phyloP scores from a whole-genome alignment of 1,139 yeast genomes.

The Zygoascus meyerae region DNA sequence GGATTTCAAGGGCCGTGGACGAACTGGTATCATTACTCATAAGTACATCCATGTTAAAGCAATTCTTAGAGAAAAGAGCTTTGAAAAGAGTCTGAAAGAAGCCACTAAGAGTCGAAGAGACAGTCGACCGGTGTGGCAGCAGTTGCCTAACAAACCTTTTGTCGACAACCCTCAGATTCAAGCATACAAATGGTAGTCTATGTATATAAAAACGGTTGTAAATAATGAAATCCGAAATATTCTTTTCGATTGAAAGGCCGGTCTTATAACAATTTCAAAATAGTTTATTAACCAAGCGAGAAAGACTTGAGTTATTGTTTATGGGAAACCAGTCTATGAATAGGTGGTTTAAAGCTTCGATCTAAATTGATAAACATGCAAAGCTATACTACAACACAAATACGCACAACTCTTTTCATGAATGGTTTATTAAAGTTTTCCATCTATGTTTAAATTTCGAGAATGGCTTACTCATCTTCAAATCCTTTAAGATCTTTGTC shows the following conservation, averaged over 20 bases:
- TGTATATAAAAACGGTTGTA: neutral
- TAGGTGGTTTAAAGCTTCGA: no score
- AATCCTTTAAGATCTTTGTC: conserved; percentile 31
- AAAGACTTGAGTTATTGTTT: no score
- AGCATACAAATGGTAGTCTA: conserved; percentile 32
- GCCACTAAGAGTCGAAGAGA: conserved; percentile 42
- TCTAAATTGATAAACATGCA: neutral
- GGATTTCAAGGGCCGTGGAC: conserved; percentile 90
- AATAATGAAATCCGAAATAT: neutral
- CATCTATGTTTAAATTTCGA: no score
- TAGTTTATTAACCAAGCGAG: no score
- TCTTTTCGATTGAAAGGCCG: no score
- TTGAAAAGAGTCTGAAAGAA: conserved; percentile 47
- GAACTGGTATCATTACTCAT: conserved; percentile 73
- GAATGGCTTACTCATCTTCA: conserved; percentile 27
- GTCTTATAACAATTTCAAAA: no score
- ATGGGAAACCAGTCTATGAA: no score
- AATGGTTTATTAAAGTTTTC: no score
- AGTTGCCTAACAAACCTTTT: conserved; percentile 24
- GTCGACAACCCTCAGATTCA: conserved; percentile 23
- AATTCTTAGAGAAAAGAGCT: conserved; percentile 57
- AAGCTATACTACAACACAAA: neutral
- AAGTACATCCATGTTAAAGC: conserved; percentile 78
- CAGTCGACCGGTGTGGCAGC: conserved; percentile 25
- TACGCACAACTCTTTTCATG: no score